Evolutionary conservation across 768 basidiomycete species (phyloP).

Genomic region (Exidia glandulosa): DNA sequence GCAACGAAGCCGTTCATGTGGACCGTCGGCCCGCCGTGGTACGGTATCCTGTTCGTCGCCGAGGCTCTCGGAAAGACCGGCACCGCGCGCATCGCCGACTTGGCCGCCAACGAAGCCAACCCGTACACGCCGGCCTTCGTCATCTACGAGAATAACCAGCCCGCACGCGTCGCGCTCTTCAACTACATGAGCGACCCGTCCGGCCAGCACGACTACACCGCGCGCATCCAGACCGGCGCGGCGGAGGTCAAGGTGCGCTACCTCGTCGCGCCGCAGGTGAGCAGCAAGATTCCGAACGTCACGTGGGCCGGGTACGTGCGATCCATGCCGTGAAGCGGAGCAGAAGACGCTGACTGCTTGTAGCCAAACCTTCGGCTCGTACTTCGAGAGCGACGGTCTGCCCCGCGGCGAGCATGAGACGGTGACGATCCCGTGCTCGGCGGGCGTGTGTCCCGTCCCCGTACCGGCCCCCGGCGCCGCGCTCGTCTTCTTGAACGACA

Average conservation of each 20-base stretch:
- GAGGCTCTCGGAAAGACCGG: conserved; percentile 59
- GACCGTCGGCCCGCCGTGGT: conserved; percentile 68
- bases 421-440: conserved; percentile 44
- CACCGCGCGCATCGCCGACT: conserved; percentile 54
- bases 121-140: conserved; percentile 56
- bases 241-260: conserved; percentile 16
- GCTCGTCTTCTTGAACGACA: conserved; percentile 50
- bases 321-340: no score
- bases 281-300: conserved; percentile 33
- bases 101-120: conserved; percentile 39
- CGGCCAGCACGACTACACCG: conserved; percentile 43
- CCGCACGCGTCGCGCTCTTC: conserved; percentile 54
- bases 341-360: no score
- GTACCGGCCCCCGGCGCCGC: conserved; percentile 67
- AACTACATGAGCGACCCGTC: conserved; percentile 58
- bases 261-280: not conserved
- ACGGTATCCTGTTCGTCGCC: conserved; percentile 57
- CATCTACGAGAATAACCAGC: conserved; percentile 59
- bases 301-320: conserved; percentile 65
- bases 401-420: conserved; percentile 44
- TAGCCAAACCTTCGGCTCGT: conserved; percentile 45
- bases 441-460: conserved; percentile 44
- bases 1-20: conserved; percentile 27
- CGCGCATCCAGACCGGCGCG: conserved; percentile 37
- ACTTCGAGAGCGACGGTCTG: conserved; percentile 58